Percentiles rank a stretch among this genome's conserved stretches.
These are phyloP conservation scores for Apostasia ramifera DNA, from an alignment of 106 monocot genomes.

Conservation along the genomic window DNA sequence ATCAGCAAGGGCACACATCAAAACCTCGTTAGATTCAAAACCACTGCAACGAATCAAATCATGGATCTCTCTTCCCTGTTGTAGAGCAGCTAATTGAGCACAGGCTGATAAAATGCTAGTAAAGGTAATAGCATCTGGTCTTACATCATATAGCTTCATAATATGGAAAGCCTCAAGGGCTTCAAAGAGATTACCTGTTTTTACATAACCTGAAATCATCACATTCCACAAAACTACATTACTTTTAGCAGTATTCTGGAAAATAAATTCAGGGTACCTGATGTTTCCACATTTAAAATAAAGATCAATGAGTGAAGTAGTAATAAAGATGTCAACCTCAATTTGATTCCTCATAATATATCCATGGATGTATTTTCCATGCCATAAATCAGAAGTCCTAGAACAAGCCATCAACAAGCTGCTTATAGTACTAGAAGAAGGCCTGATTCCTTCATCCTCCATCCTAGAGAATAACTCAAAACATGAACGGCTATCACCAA, in stretches of 20 bases:
- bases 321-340: conserved; percentile 41
- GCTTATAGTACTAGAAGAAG: conserved; percentile 55
- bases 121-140: conserved; percentile 46
- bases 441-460: conserved; percentile 28
- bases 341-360: conserved; percentile 38
- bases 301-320: conserved; percentile 46
- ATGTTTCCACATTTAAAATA: conserved; percentile 62
- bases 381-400: conserved; percentile 21
- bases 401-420: conserved; percentile 54
- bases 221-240: conserved; percentile 65
- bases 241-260: conserved; percentile 24
- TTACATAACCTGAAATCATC: conserved; percentile 62
- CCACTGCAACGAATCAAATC: conserved; percentile 15
- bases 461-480: conserved; percentile 49
- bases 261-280: conserved; percentile 31
- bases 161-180: conserved; percentile 32
- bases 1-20: conserved; percentile 68
- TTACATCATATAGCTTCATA: conserved; percentile 31
- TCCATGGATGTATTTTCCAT: conserved; percentile 61
- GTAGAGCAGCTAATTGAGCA: conserved; percentile 56
- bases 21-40: conserved; percentile 42
- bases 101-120: conserved; percentile 56
- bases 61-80: conserved; percentile 63
- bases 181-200: conserved; percentile 28
- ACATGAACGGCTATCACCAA: conserved; percentile 31